Evolutionary conservation across 257 asterid genomes (phyloP).

Genomic region (Striga asiatica): DNA sequence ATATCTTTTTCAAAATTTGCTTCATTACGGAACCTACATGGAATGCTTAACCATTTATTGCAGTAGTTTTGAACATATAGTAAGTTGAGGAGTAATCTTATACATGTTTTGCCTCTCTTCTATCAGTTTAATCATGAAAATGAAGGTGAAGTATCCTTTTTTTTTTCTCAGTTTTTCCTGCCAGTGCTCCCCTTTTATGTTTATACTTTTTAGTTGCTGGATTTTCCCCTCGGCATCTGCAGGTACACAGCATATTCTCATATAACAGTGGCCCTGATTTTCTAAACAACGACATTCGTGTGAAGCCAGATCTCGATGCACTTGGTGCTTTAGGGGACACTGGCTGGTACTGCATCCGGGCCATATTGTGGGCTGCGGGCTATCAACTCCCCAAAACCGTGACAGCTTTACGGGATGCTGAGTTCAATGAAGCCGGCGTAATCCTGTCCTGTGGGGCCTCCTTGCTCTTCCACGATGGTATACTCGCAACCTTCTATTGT

Average conservation of each 20-base stretch:
- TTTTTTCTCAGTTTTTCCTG: too few species aligned
- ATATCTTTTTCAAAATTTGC: too few species aligned
- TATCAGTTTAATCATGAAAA: too few species aligned
- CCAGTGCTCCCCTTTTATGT: too few species aligned
- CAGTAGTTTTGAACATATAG: too few species aligned
- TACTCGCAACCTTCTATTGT: conserved; percentile 42
- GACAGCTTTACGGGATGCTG: conserved; percentile 14
- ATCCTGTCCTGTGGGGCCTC: conserved; percentile 27
- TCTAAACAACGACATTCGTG: conserved; percentile 26
- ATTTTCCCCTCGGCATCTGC: not conserved
- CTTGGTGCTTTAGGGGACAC: conserved; percentile 29
- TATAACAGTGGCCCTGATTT: conserved; percentile 17
- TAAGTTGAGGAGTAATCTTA: too few species aligned
- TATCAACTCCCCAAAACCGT: conserved; percentile 23
- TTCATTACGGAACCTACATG: too few species aligned
- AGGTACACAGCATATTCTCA: conserved; percentile 27
- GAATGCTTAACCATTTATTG: too few species aligned
- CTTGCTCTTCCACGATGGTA: conserved; percentile 8
- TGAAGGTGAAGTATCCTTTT: too few species aligned
- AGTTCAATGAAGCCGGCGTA: conserved; percentile 23
- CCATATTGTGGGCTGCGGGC: conserved; percentile 25
- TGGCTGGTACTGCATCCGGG: conserved; percentile 32
- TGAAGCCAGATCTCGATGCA: conserved; percentile 27
- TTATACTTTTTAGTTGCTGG: not conserved
- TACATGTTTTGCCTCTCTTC: too few species aligned